Conservation (phyloP, 1,139 yeast genomes). For the Kodamaea alishanica region DNA sequence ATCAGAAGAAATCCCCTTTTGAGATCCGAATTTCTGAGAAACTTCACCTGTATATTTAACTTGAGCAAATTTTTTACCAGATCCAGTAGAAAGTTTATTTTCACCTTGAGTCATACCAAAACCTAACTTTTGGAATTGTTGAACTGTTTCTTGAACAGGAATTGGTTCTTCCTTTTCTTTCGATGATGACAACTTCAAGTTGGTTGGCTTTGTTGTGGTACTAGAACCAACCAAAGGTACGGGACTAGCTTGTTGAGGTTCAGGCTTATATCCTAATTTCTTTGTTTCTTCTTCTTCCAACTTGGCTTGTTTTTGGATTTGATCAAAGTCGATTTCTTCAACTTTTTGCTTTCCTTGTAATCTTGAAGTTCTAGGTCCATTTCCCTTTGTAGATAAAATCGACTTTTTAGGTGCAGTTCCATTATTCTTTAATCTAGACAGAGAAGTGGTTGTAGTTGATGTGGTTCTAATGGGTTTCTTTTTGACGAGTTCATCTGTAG, state of each 20-base stretch:
- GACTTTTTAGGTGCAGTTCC: slow-evolving; percentile 33
- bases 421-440: slow-evolving; percentile 19
- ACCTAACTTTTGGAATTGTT: slow-evolving; percentile 70
- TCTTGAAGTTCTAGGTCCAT: slow-evolving; percentile 53
- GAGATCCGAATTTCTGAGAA: slow-evolving; percentile 74
- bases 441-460: slow-evolving; percentile 25
- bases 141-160: slow-evolving; percentile 58
- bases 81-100: slow-evolving; percentile 29
- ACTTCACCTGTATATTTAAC: slow-evolving; percentile 66
- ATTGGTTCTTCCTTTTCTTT: slow-evolving; percentile 20
- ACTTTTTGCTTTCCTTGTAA: slow-evolving; percentile 48
- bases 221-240: slow-evolving; percentile 7
- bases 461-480: slow-evolving; percentile 21
- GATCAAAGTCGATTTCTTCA: slow-evolving; percentile 87
- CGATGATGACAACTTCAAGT: slow-evolving; percentile 11
- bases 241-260: slow-evolving; percentile 16
- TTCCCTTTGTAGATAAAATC: slow-evolving; percentile 31
- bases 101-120: slow-evolving; percentile 72
- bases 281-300: slow-evolving; percentile 75
- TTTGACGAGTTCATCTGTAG: slow-evolving; percentile 34
- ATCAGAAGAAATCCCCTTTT: slow-evolving; percentile 94
- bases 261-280: slow-evolving; percentile 68
- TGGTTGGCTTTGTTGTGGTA: slow-evolving; percentile 8
- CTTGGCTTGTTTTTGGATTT: slow-evolving; percentile 81
- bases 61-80: slow-evolving; percentile 44